Conservation (phyloP, 176 grass and related monocot species). For the Secale cereale region DNA sequence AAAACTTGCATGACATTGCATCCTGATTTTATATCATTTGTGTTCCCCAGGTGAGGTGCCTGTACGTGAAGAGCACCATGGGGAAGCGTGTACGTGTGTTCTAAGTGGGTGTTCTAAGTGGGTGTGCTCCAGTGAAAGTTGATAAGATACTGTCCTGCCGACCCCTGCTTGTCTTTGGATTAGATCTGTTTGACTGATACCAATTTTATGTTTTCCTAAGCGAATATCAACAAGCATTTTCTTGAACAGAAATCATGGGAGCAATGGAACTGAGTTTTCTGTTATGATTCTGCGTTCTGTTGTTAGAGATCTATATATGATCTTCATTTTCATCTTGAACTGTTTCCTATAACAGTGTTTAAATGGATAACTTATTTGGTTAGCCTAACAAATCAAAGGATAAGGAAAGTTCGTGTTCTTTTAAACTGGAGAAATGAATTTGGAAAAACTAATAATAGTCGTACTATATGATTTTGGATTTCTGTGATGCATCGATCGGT, state of each 20-base stretch:
- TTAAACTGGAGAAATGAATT: too few relatives aligned
- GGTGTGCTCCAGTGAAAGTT: slow-evolving; percentile 7
- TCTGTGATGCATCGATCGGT: too few relatives aligned
- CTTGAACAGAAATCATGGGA: background rate
- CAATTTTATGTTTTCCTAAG: background rate
- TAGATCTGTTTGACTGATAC: background rate
- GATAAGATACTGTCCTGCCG: background rate
- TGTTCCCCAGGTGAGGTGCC: slow-evolving; percentile 74
- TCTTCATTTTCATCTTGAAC: background rate
- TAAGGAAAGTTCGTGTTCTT: too few relatives aligned
- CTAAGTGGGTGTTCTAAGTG: slow-evolving; percentile 71
- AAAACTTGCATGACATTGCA: background rate
- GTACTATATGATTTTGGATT: too few relatives aligned
- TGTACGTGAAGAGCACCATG: slow-evolving; percentile 99
- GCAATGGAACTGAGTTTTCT: background rate
- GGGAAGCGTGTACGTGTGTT: slow-evolving; percentile 81
- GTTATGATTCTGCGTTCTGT: background rate
- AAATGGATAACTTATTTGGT: too few relatives aligned
- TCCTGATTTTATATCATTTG: background rate
- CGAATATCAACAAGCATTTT: background rate
- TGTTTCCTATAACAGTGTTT: too few relatives aligned
- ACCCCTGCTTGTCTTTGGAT: background rate
- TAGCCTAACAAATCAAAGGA: too few relatives aligned
- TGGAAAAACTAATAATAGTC: too few relatives aligned
- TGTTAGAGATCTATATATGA: background rate